These are phyloP conservation scores for Platanus orientalis DNA, from an alignment of 164 flowering plant species.

Conservation along the genomic window DNA sequence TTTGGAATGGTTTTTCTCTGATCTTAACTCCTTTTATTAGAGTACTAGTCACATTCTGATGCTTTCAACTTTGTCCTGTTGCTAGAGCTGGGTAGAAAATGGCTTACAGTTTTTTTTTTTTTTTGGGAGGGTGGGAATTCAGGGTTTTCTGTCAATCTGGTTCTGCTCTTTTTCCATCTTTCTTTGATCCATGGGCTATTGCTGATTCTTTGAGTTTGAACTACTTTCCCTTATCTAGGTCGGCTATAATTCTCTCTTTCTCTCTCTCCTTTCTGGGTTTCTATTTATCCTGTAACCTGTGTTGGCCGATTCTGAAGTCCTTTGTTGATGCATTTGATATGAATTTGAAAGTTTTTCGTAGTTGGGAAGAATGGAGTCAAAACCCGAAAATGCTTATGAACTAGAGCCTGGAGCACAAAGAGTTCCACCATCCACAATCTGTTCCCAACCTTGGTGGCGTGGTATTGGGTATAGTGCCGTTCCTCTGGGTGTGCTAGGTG, in stretches of 20 bases:
- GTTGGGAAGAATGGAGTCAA: conserved; percentile 50
- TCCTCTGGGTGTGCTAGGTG: conserved; percentile 28
- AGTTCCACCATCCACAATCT: conserved; percentile 26
- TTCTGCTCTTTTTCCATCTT: background rate
- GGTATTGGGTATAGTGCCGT: conserved; percentile 37
- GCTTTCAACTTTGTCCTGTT: background rate
- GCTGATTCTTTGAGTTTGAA: background rate
- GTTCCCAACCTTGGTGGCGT: conserved; percentile 88
- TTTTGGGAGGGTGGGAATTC: background rate
- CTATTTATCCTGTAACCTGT: background rate
- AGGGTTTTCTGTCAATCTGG: background rate
- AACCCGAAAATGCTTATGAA: conserved; percentile 35
- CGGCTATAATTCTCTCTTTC: too few species aligned
- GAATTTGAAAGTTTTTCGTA: conserved; percentile 13
- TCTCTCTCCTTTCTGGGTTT: background rate
- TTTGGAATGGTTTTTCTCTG: background rate
- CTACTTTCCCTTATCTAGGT: background rate
- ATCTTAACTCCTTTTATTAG: background rate
- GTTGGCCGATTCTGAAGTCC: background rate
- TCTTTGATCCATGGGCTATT: background rate
- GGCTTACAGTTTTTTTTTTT: background rate
- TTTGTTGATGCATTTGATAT: conserved; percentile 4
- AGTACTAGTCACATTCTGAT: background rate
- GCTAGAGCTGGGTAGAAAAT: background rate
- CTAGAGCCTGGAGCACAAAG: conserved; percentile 28